Base-by-base conservation (phyloP, 208 protist genomes). In the Tritrichomonas foetus region DNA sequence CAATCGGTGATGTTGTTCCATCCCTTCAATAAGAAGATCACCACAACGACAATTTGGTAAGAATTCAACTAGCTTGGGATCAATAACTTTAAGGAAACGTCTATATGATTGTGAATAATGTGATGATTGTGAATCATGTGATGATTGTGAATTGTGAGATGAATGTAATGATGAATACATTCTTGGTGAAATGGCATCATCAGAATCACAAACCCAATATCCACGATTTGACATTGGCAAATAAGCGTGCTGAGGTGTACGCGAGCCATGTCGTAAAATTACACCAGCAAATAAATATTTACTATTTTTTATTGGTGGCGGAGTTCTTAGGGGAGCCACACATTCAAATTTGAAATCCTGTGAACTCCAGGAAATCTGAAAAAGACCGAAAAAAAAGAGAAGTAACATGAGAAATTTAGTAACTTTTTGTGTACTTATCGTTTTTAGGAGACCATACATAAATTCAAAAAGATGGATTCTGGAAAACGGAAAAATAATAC, bases 1-100 rank as follows among this genome's bases (percentile, higher is more conserved):
- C 22, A 89, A 27, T 33, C 13, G 44, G 5, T 89, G 44, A 49
- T 89, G 78, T 50, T 89, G 78, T 30, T 89, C 14, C 78, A 89
- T 89, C 22, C 78, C 78, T 55, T 47, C 11, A 57, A 89, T 25
- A 27, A 89, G 44, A 11, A 89, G 47, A 89, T 89, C 78, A 53
- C 78, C 78, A 41, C 47, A 3, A 27, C 78, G 41, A 47, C 78
- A 89, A n/a, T 89, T 89, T 57, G 78, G 78, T 55, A 89, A 50
- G 30, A 61, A 89, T 55, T 44, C 78, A 30, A 89, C 78, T 13
- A 57, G 30, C 39, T 47, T 53, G 53, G 78, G 78, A 89, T 89
- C 78, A 50, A 89, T 20, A 57, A 89, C 47, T 1, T 57, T 41
- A 20, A 33, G 33, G 16, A 57, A 89, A 14, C 78, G 41, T 89